Percentiles rank a stretch among this genome's conserved stretches.
Conservation (phyloP, 1,284 basidiomycete species). For the Violaceomyces palustris region DNA sequence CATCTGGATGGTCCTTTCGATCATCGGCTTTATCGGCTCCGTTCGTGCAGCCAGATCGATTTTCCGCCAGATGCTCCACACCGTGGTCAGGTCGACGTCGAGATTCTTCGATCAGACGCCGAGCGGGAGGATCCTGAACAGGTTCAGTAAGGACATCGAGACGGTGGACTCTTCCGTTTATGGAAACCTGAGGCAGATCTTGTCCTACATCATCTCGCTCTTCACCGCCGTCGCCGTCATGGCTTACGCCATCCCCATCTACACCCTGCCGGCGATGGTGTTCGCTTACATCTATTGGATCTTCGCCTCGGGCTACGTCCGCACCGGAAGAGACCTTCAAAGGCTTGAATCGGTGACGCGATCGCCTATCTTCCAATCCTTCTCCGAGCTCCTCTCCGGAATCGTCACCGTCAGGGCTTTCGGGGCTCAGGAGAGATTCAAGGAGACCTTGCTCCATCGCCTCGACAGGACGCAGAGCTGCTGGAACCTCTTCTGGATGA, state of each 20-base stretch:
- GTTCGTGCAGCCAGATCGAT: conserved; percentile 23
- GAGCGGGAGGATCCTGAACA: conserved; percentile 58
- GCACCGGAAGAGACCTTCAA: conserved; percentile 56
- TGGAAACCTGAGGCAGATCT: conserved; percentile 8
- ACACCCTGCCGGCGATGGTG: conserved; percentile 53
- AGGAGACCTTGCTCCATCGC: conserved; percentile 54
- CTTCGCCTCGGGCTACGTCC: conserved; percentile 56
- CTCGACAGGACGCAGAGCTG: conserved; percentile 56
- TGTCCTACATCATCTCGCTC: conserved; percentile 48
- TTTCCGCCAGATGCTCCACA: conserved; percentile 30
- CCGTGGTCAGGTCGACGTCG: conserved; percentile 33
- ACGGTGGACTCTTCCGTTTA: conserved; percentile 56
- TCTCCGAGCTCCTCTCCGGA: conserved; percentile 54
- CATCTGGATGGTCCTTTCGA: background rate
- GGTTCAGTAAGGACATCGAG: conserved; percentile 56
- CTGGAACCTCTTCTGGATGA: conserved; percentile 42
- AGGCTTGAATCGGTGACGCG: conserved; percentile 47
- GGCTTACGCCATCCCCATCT: conserved; percentile 44
- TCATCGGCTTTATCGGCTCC: conserved; percentile 1
- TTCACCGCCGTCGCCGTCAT: conserved; percentile 44
- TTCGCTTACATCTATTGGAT: conserved; percentile 55
- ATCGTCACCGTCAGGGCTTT: conserved; percentile 58
- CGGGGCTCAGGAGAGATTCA: conserved; percentile 57
- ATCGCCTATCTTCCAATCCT: conserved; percentile 52
- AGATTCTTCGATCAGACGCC: conserved; percentile 42